A percentile compares a stretch with the other conserved stretches of the same genome.
Conservation (phyloP, 768 basidiomycete genomes). For the Pulveroboletus sp. region DNA sequence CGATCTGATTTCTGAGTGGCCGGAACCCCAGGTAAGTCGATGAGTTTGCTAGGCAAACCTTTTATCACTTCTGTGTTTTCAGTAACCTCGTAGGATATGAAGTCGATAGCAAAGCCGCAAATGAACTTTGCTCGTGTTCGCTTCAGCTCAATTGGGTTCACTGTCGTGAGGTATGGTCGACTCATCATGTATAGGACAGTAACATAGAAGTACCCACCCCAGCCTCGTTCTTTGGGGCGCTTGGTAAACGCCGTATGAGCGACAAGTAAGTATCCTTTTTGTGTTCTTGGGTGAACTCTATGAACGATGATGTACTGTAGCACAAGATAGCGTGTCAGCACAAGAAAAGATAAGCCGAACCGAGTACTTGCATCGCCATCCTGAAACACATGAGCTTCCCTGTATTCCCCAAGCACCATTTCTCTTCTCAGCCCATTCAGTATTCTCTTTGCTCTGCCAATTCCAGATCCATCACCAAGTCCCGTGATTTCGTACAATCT, state of each 20-base stretch:
- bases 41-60: constrained; percentile 68
- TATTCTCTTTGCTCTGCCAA: constrained; percentile 57
- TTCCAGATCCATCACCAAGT: constrained; percentile 51
- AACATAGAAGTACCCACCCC: constrained; percentile 45
- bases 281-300: constrained; percentile 84
- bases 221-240: constrained; percentile 74
- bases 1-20: constrained; percentile 59
- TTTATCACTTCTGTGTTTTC: constrained; percentile 51
- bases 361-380: constrained; percentile 77
- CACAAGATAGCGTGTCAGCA: constrained; percentile 1
- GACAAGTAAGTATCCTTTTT: constrained; percentile 88
- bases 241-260: constrained; percentile 91
- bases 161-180: constrained; percentile 35
- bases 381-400: constrained; percentile 95
- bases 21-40: constrained; percentile 55
- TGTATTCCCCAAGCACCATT: constrained; percentile 81
- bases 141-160: constrained; percentile 78
- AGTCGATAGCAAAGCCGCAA: constrained; percentile 68
- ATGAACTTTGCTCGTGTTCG: constrained; percentile 78
- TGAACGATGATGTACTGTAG: constrained; percentile 87
- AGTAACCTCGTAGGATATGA: constrained; percentile 54
- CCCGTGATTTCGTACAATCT: constrained; percentile 70
- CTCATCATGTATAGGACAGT: neutral
- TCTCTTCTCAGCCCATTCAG: constrained; percentile 87
- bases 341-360: neutral